Evolutionary conservation across 2,329 filamentous ascomycete species (phyloP).

Genomic region (Alternaria metachromatica): DNA sequence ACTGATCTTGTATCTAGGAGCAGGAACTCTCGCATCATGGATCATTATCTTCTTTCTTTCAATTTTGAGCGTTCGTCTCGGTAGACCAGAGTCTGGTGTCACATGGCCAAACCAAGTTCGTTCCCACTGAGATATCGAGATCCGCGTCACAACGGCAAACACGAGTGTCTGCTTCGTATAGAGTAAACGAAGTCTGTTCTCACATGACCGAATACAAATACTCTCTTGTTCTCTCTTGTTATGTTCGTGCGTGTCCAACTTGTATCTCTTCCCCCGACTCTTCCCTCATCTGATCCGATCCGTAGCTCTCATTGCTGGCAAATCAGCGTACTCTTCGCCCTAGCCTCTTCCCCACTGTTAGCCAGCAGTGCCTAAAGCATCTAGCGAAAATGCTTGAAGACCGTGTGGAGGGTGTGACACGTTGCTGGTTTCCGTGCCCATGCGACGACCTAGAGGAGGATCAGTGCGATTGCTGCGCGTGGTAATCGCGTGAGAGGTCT

Average conservation of each 20-base stretch:
- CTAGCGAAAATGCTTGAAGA: background rate
- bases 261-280: too few species aligned
- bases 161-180: background rate
- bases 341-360: background rate
- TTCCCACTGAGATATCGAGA: background rate
- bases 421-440: conserved; percentile 10
- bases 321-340: background rate
- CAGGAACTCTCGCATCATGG: background rate
- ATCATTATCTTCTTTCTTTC: background rate
- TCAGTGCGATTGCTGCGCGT: conserved; percentile 6
- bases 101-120: background rate
- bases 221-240: background rate
- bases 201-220: background rate
- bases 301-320: background rate
- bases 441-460: conserved; percentile 13
- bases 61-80: background rate
- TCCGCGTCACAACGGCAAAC: background rate
- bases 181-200: background rate
- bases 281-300: too few species aligned
- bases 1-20: background rate
- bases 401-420: background rate
- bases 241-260: background rate
- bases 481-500: too few species aligned
- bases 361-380: background rate
- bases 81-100: background rate